These are phyloP conservation scores for Penicillium sp. DNA, from an alignment of 2,329 filamentous ascomycete species.

Conservation along the genomic window DNA sequence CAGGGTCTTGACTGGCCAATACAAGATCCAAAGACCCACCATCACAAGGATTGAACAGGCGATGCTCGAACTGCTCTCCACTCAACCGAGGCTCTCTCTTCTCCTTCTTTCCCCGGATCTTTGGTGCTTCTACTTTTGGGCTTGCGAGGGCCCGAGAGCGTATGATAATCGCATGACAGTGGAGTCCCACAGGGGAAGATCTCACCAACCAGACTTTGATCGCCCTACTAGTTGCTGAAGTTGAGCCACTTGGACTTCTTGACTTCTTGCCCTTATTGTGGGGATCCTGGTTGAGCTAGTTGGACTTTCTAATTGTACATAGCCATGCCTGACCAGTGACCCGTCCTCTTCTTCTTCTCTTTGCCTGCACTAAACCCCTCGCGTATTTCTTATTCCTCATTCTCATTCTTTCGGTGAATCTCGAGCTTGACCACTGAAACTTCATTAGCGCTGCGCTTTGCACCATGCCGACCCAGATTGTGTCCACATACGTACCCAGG, in stretches of 20 bases:
- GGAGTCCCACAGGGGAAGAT: background rate
- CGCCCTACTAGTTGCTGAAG: background rate
- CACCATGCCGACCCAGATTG: background rate
- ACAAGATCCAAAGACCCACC: background rate
- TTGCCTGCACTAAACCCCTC: background rate
- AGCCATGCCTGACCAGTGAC: background rate
- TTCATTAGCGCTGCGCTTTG: background rate
- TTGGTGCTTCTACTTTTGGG: background rate
- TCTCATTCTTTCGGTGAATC: background rate
- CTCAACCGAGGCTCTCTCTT: conserved; percentile 2
- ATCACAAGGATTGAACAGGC: background rate
- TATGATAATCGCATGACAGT: background rate
- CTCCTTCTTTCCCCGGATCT: background rate
- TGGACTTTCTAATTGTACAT: background rate
- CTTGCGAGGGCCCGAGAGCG: background rate
- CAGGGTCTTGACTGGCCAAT: background rate
- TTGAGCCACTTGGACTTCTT: background rate
- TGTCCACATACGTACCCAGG: conserved; percentile 26
- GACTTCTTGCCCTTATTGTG: background rate
- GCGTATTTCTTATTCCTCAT: background rate
- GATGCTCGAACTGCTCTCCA: background rate
- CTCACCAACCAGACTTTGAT: background rate
- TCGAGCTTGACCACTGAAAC: background rate
- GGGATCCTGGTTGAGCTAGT: background rate
- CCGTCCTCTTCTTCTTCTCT: background rate